phyloP scores from a whole-genome alignment of 78 protist species.

The Dictyostelium purpureum region DNA sequence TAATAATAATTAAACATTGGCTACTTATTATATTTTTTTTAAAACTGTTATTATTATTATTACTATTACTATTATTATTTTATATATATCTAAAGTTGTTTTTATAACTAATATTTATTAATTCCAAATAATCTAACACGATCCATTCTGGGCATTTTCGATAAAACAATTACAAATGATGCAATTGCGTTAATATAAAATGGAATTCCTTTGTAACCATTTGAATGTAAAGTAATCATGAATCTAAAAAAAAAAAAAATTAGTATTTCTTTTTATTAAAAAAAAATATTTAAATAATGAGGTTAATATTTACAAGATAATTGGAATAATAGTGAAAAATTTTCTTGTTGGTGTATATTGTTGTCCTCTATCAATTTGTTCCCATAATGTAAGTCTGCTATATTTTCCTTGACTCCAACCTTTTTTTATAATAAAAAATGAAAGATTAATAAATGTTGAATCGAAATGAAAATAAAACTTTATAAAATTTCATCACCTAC shows the following conservation, averaged over 20 bases:
- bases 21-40: too few species aligned
- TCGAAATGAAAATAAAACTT: too few species aligned
- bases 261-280: neutral
- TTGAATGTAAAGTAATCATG: constrained; percentile 57
- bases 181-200: constrained; percentile 57
- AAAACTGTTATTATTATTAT: too few species aligned
- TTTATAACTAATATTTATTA: constrained; percentile 46
- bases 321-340: constrained; percentile 87
- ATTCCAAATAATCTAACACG: constrained; percentile 77
- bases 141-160: constrained; percentile 81
- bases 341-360: constrained; percentile 89
- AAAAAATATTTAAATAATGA: neutral
- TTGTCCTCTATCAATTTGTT: constrained; percentile 88
- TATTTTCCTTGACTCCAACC: constrained; percentile 81
- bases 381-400: constrained; percentile 89
- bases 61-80: too few species aligned
- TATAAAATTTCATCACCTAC: too few species aligned
- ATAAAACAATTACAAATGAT: constrained; percentile 41
- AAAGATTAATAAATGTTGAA: too few species aligned
- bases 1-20: too few species aligned
- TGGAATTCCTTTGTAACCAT: constrained; percentile 49
- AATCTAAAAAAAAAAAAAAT: constrained; percentile 23
- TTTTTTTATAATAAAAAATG: too few species aligned
- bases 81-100: too few species aligned
- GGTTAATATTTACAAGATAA: constrained; percentile 81